Evolutionary conservation across 140 eudicot species (phyloP).

Genomic region (Senecio squalidus): DNA sequence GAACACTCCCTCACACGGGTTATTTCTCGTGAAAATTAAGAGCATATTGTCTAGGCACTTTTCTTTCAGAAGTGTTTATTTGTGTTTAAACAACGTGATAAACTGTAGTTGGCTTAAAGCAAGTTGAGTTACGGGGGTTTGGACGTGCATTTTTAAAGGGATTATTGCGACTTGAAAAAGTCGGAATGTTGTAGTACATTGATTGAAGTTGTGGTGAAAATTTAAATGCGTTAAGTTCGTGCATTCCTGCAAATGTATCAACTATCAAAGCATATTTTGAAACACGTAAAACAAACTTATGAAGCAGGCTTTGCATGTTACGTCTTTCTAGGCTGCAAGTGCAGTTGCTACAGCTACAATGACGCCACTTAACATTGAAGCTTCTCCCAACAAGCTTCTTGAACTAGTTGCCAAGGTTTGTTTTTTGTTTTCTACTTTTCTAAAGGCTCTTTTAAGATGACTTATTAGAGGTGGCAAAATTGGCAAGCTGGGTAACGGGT

Average conservation of each 20-base stretch:
- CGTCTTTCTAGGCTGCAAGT: conserved; percentile 62
- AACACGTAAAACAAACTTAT: no score
- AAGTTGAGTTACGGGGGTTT: not conserved
- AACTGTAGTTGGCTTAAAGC: not conserved
- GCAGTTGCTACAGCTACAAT: conserved; percentile 96
- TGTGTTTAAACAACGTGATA: not conserved
- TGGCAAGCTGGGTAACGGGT: no score
- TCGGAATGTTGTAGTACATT: no score
- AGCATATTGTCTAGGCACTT: no score
- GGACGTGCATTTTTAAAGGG: not conserved
- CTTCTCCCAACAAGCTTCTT: conserved; percentile 76
- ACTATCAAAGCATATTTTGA: no score
- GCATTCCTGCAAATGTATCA: no score
- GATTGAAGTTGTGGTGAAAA: no score
- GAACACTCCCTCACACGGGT: no score
- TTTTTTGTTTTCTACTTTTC: conserved; percentile 7
- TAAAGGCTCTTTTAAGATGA: not conserved
- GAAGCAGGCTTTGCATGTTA: not conserved
- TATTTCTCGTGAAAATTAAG: no score
- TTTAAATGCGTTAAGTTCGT: no score
- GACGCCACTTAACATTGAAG: conserved; percentile 77
- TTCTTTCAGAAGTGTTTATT: no score
- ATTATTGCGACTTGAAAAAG: not conserved
- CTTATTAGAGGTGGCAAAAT: not conserved
- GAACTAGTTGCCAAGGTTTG: conserved; percentile 88